Conservation (phyloP, 768 basidiomycete species). For the Russula olivacea region DNA sequence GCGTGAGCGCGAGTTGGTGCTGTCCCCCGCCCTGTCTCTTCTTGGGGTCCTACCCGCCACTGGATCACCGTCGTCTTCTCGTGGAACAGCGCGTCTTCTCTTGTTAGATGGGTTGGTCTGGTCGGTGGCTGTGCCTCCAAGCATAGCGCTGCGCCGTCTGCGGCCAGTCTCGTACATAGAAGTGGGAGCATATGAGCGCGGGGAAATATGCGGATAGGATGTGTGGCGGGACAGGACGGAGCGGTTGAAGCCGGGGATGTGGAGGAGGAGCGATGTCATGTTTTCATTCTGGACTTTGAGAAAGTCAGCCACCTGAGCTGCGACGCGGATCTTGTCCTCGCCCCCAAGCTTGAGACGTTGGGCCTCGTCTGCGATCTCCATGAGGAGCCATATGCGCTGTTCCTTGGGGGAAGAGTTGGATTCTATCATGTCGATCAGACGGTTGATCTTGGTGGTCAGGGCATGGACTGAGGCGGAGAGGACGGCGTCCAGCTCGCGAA, state of each 20-base stretch:
- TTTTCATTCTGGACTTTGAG: slow-evolving; percentile 62
- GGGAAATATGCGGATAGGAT: slow-evolving; percentile 69
- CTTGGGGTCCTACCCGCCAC: slow-evolving; percentile 50
- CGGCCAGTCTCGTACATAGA: slow-evolving; percentile 57
- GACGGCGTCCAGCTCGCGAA: slow-evolving; percentile 97
- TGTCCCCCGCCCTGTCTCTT: slow-evolving; percentile 50
- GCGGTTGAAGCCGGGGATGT: slow-evolving; percentile 58
- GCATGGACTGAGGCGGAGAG: slow-evolving; percentile 79
- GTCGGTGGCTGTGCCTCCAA: slow-evolving; percentile 37
- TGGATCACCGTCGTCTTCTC: slow-evolving; percentile 61
- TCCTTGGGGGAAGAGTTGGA: slow-evolving; percentile 51
- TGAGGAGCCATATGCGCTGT: slow-evolving; percentile 78
- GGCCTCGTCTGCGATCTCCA: slow-evolving; percentile 93
- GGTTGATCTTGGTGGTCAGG: slow-evolving; percentile 74
- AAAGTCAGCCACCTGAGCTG: slow-evolving; percentile 84
- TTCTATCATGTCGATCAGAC: slow-evolving; percentile 73
- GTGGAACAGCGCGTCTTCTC: slow-evolving; percentile 41
- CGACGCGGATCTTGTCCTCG: slow-evolving; percentile 97
- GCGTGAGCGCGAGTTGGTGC: slow-evolving; percentile 41
- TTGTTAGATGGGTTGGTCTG: slow-evolving; percentile 64
- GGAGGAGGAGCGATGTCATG: slow-evolving; percentile 54
- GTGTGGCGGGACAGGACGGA: slow-evolving; percentile 55
- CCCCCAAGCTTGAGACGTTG: slow-evolving; percentile 85
- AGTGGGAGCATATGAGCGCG: slow-evolving; percentile 60
- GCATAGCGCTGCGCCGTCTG: slow-evolving; percentile 48